Evolutionary conservation across 352 stramenopile species (phyloP).

Genomic region (Phytopythium oedochilum): DNA sequence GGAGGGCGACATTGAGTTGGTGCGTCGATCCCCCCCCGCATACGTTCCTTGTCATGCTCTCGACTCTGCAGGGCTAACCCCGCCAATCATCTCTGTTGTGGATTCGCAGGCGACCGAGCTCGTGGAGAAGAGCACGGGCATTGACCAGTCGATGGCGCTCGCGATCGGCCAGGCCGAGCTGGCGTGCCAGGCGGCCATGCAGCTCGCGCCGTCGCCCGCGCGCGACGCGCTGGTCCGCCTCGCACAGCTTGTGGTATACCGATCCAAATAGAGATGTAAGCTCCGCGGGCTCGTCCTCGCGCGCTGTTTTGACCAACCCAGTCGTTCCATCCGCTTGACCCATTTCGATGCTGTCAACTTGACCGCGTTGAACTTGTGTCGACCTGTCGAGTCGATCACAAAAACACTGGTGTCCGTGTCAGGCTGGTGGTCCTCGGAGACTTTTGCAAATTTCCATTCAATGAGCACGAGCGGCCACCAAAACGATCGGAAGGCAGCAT

Average conservation of each 20-base stretch:
- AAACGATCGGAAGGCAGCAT: too few species aligned
- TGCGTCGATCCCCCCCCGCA: constrained; percentile 16
- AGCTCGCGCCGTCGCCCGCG: constrained; percentile 77
- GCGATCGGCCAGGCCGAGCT: constrained; percentile 96
- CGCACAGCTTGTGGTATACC: constrained; percentile 82
- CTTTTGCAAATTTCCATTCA: too few species aligned
- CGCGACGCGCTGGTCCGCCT: constrained; percentile 85
- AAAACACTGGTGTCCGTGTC: too few species aligned
- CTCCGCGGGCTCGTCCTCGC: background rate
- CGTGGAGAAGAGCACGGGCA: constrained; percentile 89
- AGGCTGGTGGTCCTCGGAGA: too few species aligned
- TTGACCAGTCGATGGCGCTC: constrained; percentile 92
- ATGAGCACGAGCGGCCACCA: too few species aligned
- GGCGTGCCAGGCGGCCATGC: constrained; percentile 90
- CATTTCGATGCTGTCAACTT: too few species aligned
- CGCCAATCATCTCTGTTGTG: constrained; percentile 2
- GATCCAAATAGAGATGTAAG: constrained; percentile 78
- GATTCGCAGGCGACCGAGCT: constrained; percentile 66
- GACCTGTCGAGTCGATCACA: too few species aligned
- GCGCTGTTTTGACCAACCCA: background rate
- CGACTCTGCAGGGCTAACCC: too few species aligned
- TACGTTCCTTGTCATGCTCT: too few species aligned
- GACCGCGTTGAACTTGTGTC: too few species aligned
- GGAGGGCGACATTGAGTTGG: constrained; percentile 90
- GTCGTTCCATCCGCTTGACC: background rate